Evolutionary conservation across 1,139 yeast species (phyloP).

Genomic region (Dujonia santamariae): DNA sequence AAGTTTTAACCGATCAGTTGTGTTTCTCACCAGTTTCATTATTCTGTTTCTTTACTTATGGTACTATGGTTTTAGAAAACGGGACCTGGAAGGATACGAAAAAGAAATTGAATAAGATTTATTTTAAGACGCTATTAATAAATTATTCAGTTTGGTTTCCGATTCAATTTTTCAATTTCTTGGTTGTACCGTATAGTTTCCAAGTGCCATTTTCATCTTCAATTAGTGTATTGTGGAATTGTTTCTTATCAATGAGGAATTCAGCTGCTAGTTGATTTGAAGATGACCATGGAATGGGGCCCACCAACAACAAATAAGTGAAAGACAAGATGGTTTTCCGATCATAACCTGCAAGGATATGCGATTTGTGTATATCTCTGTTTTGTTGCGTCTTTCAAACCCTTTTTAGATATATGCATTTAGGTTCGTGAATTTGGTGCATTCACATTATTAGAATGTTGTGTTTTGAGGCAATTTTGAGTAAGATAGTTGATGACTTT

Average conservation of each 20-base stretch:
- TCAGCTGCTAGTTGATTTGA: too few relatives aligned
- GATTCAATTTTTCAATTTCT: conserved; percentile 85
- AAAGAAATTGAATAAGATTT: conserved; percentile 60
- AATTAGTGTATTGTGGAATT: conserved; percentile 89
- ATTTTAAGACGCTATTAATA: conserved; percentile 71
- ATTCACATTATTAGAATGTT: too few relatives aligned
- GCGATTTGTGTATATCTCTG: too few relatives aligned
- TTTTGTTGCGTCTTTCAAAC: too few relatives aligned
- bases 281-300: too few relatives aligned
- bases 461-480: too few relatives aligned
- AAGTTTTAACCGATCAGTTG: conserved; percentile 87
- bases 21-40: conserved; percentile 85
- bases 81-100: conserved; percentile 67
- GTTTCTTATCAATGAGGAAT: conserved; percentile 79
- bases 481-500: too few relatives aligned
- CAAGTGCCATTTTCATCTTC: conserved; percentile 93
- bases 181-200: conserved; percentile 69
- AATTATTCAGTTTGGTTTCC: conserved; percentile 94
- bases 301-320: too few relatives aligned
- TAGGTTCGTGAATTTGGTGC: too few relatives aligned
- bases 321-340: too few relatives aligned
- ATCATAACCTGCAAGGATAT: too few relatives aligned
- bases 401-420: too few relatives aligned
- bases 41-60: conserved; percentile 77
- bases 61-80: conserved; percentile 75